Conservation (phyloP, 371 early-diverging fungal species). For the Rhizopus sp. region DNA sequence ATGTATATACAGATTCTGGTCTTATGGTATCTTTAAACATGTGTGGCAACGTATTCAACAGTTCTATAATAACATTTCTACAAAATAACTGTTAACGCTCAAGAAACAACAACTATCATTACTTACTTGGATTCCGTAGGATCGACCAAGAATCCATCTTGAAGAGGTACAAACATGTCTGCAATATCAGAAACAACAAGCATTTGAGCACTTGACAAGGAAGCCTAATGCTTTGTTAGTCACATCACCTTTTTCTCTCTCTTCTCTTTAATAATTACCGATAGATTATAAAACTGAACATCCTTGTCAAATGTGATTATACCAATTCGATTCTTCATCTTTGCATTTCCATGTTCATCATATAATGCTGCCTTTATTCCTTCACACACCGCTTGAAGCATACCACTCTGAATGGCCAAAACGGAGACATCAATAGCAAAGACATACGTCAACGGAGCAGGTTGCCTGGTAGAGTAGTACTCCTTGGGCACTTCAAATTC, state of each 20-base stretch:
- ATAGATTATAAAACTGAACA: constrained; percentile 93
- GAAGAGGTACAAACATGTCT: constrained; percentile 93
- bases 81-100: background rate
- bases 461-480: constrained; percentile 63
- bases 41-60: constrained; percentile 80
- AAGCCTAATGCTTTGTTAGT: constrained; percentile 45
- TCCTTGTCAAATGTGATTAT: constrained; percentile 89
- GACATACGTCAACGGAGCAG: constrained; percentile 76
- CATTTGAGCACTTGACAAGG: constrained; percentile 91
- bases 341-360: constrained; percentile 30
- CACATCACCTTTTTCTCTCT: background rate
- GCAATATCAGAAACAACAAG: constrained; percentile 92
- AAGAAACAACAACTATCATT: background rate
- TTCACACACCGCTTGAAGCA: constrained; percentile 71
- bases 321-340: constrained; percentile 63
- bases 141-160: constrained; percentile 90
- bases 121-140: constrained; percentile 69
- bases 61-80: constrained; percentile 77
- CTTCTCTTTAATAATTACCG: constrained; percentile 43
- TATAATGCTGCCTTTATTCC: constrained; percentile 79
- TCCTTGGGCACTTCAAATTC: constrained; percentile 90
- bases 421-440: constrained; percentile 96
- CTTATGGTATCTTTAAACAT: constrained; percentile 83
- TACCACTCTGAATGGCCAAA: constrained; percentile 82
- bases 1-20: constrained; percentile 83